Base-by-base conservation (phyloP, 805 yeast genomes). In the Candida anglica region DNA sequence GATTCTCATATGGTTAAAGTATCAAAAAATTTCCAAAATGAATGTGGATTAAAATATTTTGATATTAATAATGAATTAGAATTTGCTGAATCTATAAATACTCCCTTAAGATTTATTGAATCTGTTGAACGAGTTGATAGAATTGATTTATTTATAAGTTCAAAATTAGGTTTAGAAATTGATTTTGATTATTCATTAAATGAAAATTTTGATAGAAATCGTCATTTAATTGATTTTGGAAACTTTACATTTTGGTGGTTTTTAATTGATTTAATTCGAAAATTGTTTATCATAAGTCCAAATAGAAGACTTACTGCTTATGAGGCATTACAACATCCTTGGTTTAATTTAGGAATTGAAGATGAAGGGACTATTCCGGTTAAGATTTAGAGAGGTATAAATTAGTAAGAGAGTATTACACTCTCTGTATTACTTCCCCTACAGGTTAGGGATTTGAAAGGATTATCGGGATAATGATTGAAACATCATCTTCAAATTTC, bases 201-300 rank as follows among this genome's bases (percentile, higher is more conserved):
- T 33, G 52, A 48, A 24, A 67, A 66, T 42, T 66, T 52, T 39
- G 61, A 59, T 19, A 55, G 53, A 38, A 63, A 66, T 38, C 58
- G 54, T 41, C 56, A 60, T 37, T 59, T 47, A 67, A 79, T 60
- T 55, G 67, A 56, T 39, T 67, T 67, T 47, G 83, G 82, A 28
- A 76, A 79, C 36, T 82, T 82, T 53, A 70, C 76, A 28, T 87
- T 87, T 57, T 89, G 97, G 96, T 83, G 75, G 66, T 74, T 73
- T 58, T 88, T 88, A 55, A 61, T 67, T 29, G 72, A 67, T 38
- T 49, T 67, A 32, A 47, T 66, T 18, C 48, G 52, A 20, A 62
- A 64, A 38, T 47, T 67, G 34, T 61, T 67, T 36, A 56, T 64
- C 21, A 56, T 67, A 5, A 54, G 63, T 33, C 72, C 72, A 2